Base-by-base conservation (phyloP, 2,329 filamentous ascomycete genomes). In the Grosmannia huntii region DNA sequence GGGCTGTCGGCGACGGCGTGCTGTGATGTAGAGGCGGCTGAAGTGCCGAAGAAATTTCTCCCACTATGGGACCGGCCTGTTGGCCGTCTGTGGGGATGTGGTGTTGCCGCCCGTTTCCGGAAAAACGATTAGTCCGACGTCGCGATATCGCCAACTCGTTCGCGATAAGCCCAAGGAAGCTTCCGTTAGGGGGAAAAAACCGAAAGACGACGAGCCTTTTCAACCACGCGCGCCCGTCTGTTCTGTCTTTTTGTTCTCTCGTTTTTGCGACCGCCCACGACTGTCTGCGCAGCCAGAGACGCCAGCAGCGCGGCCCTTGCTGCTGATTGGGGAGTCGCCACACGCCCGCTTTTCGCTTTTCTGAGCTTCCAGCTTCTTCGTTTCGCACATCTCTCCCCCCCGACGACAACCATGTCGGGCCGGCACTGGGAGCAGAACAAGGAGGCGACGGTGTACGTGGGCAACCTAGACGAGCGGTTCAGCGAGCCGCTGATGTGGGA, bases 391-490 rank as follows among this genome's bases (percentile, higher is more conserved):
- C 7, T 23, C 11, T 7, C 14, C 31, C 52, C 11, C 23, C 28
- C 31, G 11, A 5, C 69, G 61, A 67, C 66, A 68, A 62, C 66
- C 53, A 62, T 60, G 64, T 57, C 64, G 25, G 59, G 53, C 53
- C 62, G 62, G 14, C 64, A 66, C 53, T 91, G 87, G 89, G 90
- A 96, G 71, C 92, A 97, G 77, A 92, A 97, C 74, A 96, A 96
- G 73, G 92, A 97, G 74, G 90, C 90, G 65, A 97, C 94, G 49
- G 89, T 97, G 71, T 99, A 99, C 73, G 89, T 97, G 65, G 94
- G 94, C 69, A 97, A 97, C 72, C 90, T 99, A 68, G 94, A 99
- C 76, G 94, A 99, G 77, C 90, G 94, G 71, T 89, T 94, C 64
- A 87, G 86, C 53, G 90, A 96, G 69, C 85, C 87, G 66, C 81